Evolutionary conservation across 2,329 filamentous ascomycete species (phyloP).

Genomic region (Calonectria pseudoreteaudii): DNA sequence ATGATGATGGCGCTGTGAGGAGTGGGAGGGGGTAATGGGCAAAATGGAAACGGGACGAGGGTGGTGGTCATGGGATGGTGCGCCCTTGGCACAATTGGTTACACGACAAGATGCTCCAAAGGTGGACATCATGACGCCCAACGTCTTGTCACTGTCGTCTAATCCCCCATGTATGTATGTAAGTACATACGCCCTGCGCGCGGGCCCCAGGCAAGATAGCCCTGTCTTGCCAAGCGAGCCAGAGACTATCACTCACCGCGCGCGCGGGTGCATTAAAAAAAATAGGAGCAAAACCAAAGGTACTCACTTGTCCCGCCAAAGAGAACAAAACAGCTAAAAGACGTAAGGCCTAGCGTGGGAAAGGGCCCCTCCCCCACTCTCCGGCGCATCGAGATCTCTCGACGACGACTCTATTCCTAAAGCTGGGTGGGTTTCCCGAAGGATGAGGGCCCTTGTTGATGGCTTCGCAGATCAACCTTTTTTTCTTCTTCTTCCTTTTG

Average conservation of each 20-base stretch:
- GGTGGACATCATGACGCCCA: conserved; percentile 1
- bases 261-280: background rate
- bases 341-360: background rate
- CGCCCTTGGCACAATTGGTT: conserved; percentile 5
- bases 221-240: background rate
- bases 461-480: background rate
- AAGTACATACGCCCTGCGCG: background rate
- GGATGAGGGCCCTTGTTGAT: background rate
- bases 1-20: background rate
- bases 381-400: conserved; percentile 4
- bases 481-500: background rate
- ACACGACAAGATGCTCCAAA: background rate
- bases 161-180: too few relatives aligned
- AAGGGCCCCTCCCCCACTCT: conserved; percentile 2
- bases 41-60: background rate
- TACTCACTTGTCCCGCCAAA: background rate
- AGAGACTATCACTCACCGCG: background rate
- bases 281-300: background rate
- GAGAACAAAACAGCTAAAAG: background rate
- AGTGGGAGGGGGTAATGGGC: background rate
- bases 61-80: conserved; percentile 1
- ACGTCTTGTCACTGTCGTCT: background rate
- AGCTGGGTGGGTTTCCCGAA: background rate
- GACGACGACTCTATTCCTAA: conserved; percentile 3
- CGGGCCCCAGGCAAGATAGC: background rate